Conservation (phyloP, 2,329 filamentous ascomycete genomes). For the Orbilia blumenaviensis region DNA sequence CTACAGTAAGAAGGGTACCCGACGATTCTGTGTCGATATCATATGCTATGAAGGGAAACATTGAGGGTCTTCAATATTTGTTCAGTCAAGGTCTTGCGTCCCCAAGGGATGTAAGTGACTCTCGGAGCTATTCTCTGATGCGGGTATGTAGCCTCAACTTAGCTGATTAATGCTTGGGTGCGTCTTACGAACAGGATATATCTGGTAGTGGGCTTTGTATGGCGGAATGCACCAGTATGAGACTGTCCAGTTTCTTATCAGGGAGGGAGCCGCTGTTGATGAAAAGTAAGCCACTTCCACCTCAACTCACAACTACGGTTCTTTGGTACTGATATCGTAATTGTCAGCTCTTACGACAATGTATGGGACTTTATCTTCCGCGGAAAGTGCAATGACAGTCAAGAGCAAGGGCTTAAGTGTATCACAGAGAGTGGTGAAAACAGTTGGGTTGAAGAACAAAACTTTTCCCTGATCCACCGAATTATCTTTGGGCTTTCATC, state of each 20-base stretch:
- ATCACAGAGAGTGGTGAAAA: not conserved
- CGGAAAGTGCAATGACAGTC: too few relatives aligned
- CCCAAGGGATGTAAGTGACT: constrained; percentile 20
- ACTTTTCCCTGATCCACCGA: not conserved
- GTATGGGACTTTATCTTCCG: constrained; percentile 5
- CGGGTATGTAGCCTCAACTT: not conserved
- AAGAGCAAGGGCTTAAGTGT: not conserved
- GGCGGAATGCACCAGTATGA: constrained; percentile 22
- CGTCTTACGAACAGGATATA: not conserved
- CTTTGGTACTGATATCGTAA: not conserved
- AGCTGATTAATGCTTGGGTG: too few relatives aligned
- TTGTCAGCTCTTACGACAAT: constrained; percentile 12
- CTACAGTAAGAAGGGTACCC: constrained; percentile 11
- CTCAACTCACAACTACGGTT: too few relatives aligned
- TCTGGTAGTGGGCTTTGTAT: constrained; percentile 19
- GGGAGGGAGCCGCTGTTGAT: constrained; percentile 12
- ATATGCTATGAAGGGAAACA: constrained; percentile 17
- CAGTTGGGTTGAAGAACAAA: not conserved
- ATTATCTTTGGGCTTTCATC: not conserved
- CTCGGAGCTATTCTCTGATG: constrained; percentile 12
- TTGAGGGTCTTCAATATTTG: constrained; percentile 9
- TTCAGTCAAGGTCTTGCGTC: constrained; percentile 13
- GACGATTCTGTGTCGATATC: constrained; percentile 2
- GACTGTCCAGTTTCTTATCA: constrained; percentile 11
- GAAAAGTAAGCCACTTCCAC: too few relatives aligned